These are phyloP conservation scores for Dispira parvispora DNA, from an alignment of 192 early-diverging fungal species.

Conservation along the genomic window DNA sequence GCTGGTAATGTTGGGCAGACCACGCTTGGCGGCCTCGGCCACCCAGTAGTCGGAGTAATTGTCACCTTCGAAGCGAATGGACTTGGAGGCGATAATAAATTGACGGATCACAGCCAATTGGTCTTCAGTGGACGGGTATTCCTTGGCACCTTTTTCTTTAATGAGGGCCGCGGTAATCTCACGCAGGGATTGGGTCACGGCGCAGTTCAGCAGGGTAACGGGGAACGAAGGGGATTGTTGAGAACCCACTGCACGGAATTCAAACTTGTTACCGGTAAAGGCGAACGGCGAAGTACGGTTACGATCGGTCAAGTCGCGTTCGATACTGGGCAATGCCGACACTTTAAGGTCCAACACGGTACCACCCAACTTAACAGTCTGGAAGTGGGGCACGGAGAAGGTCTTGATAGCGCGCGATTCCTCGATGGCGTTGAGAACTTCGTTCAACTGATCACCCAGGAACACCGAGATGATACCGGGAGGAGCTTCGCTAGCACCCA, in stretches of 20 bases:
- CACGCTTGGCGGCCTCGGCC: constrained; percentile 80
- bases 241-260: constrained; percentile 98
- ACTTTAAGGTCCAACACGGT: constrained; percentile 93
- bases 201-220: constrained; percentile 80
- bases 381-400: constrained; percentile 77
- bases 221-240: constrained; percentile 97
- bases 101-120: constrained; percentile 74
- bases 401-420: constrained; percentile 72
- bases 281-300: constrained; percentile 99
- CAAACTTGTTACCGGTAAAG: constrained; percentile 99
- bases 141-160: constrained; percentile 70
- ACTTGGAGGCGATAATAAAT: constrained; percentile 64
- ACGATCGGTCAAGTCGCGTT: constrained; percentile 96
- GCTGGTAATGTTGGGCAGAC: constrained; percentile 87
- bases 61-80: constrained; percentile 93
- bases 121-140: constrained; percentile 65
- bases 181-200: constrained; percentile 66
- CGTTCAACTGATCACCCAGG: constrained; percentile 90
- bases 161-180: constrained; percentile 56
- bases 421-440: constrained; percentile 87
- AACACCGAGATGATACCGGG: constrained; percentile 95
- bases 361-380: constrained; percentile 85
- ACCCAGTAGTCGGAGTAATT: constrained; percentile 94
- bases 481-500: constrained; percentile 96
- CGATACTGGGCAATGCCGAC: constrained; percentile 73